Conservation (phyloP, 225 moss, liverwort and hornwort species). For the Neckera pumila region DNA sequence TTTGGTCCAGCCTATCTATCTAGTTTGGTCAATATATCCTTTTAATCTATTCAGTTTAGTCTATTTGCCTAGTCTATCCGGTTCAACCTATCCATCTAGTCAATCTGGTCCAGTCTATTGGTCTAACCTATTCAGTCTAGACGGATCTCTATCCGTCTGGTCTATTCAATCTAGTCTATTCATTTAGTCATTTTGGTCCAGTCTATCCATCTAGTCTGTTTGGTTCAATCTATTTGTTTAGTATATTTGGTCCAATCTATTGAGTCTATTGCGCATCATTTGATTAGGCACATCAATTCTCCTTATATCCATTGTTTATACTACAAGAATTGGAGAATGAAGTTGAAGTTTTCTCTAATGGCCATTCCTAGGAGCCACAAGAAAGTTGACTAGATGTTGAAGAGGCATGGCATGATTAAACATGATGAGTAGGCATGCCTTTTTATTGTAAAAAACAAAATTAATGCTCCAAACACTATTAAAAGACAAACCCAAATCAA, state of each 20-base stretch:
- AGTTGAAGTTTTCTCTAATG: not conserved
- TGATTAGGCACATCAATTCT: accelerated
- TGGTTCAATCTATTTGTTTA: too few species aligned
- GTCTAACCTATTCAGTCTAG: too few species aligned
- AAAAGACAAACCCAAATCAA: not conserved
- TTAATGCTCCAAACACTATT: not conserved
- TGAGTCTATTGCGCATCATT: not conserved
- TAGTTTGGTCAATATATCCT: not conserved
- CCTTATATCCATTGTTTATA: not conserved
- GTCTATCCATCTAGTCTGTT: too few species aligned
- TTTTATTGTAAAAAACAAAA: not conserved
- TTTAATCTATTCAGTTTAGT: too few species aligned
- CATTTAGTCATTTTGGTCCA: accelerated
- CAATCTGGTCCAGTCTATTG: not conserved
- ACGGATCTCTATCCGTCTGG: too few species aligned
- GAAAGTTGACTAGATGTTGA: not conserved
- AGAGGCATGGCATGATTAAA: not conserved
- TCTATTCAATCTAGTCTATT: too few species aligned
- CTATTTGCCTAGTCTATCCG: not conserved
- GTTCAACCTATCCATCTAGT: not conserved
- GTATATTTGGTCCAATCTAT: too few species aligned
- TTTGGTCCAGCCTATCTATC: not conserved
- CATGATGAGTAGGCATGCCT: accelerated
- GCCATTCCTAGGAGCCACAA: not conserved
- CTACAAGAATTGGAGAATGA: not conserved